Conservation (phyloP, 2,329 filamentous ascomycete genomes). For the Arthroderma sp. region DNA sequence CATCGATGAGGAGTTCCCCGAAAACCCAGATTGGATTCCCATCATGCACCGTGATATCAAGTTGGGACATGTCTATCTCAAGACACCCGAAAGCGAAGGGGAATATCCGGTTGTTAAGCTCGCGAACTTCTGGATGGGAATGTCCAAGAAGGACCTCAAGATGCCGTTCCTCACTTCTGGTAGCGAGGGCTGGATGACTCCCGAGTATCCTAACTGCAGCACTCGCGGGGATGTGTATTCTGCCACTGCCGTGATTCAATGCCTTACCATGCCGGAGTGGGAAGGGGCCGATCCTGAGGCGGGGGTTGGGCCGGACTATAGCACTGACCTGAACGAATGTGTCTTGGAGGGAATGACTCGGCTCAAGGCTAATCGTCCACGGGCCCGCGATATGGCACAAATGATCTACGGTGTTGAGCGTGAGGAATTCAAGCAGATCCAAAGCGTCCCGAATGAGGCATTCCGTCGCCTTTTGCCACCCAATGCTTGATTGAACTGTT, state of each 20-base stretch:
- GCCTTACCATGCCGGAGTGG: slow-evolving; percentile 1
- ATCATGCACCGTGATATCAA: slow-evolving; percentile 15
- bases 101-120: slow-evolving; percentile 8
- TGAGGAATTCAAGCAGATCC: background rate
- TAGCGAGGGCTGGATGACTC: slow-evolving; percentile 3
- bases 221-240: slow-evolving; percentile 4
- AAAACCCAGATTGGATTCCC: slow-evolving; percentile 1
- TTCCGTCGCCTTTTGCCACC: slow-evolving; percentile 1
- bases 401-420: background rate
- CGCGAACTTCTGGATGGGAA: slow-evolving; percentile 11
- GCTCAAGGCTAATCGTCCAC: slow-evolving; percentile 1
- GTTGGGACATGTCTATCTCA: slow-evolving; percentile 7
- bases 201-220: slow-evolving; percentile 5
- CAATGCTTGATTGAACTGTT: too few species aligned
- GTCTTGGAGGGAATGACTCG: background rate
- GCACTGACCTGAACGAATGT: background rate
- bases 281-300: slow-evolving; percentile 2
- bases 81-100: background rate
- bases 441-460: background rate
- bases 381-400: slow-evolving; percentile 1
- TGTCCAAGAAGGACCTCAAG: slow-evolving; percentile 2
- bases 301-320: background rate
- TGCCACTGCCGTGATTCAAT: slow-evolving; percentile 2
- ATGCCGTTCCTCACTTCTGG: slow-evolving; percentile 1
- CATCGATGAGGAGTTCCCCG: background rate